phyloP scores from a whole-genome alignment of 192 early-diverging fungal genomes.

The Rhizophagus sp. region DNA sequence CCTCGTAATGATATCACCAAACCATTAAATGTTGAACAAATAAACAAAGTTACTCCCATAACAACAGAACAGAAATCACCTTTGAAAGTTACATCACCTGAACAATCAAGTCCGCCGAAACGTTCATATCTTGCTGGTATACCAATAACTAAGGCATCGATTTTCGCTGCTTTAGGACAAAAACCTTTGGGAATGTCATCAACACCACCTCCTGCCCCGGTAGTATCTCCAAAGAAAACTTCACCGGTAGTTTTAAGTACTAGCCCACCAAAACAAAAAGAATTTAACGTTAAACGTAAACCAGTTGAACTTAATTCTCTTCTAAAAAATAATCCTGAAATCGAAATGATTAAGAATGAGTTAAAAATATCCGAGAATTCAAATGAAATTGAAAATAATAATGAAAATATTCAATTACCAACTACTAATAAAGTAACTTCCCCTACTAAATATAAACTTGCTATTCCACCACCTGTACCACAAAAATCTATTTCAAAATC shows the following conservation, averaged over 20 bases:
- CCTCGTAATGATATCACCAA: not conserved
- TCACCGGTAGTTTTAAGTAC: not conserved
- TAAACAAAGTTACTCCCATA: not conserved
- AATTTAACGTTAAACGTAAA: conserved; percentile 21
- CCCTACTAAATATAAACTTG: not conserved
- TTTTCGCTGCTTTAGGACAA: not conserved
- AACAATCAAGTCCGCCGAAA: not conserved
- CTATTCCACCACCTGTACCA: not conserved
- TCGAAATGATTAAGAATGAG: not conserved
- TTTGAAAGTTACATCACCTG: not conserved
- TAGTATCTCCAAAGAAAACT: not conserved
- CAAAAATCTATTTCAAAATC: not conserved
- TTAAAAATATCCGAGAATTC: not conserved
- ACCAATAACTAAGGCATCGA: not conserved
- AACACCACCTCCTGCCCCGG: not conserved
- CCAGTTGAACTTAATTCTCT: not conserved
- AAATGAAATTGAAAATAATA: not conserved
- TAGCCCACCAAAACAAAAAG: conserved; percentile 13
- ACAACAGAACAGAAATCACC: not conserved
- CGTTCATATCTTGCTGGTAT: not conserved
- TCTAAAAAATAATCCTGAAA: not conserved
- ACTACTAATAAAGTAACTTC: not conserved
- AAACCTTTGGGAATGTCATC: not conserved
- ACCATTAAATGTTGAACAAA: not conserved
- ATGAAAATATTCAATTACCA: not conserved